Evolutionary conservation across 305 asterid species (phyloP).

Genomic region (Solanum hybrid): DNA sequence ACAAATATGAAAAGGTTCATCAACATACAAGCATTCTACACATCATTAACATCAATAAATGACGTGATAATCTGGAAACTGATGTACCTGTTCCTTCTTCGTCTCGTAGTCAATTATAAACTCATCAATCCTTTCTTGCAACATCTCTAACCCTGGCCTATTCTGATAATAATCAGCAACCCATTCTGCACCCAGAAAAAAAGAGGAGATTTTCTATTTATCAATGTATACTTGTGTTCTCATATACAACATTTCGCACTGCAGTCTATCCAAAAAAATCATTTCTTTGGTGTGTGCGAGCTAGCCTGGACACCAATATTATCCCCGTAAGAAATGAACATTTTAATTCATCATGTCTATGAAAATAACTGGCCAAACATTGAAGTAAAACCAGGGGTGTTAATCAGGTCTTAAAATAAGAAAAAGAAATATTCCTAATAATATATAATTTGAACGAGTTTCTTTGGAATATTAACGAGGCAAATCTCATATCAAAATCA

Average conservation of each 20-base stretch:
- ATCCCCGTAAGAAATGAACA: background rate
- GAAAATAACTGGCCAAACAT: background rate
- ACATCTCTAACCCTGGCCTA: constrained; percentile 64
- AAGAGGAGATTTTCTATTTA: background rate
- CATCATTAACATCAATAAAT: background rate
- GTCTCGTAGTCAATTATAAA: constrained; percentile 71
- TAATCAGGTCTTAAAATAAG: background rate
- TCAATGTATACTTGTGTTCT: background rate
- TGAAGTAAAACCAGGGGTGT: background rate
- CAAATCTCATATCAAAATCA: background rate
- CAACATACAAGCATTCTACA: background rate
- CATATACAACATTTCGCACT: background rate
- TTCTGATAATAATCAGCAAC: constrained; percentile 51
- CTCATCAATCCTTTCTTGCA: constrained; percentile 81
- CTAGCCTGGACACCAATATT: background rate
- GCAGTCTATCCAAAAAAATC: background rate
- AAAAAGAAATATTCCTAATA: background rate
- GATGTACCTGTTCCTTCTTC: constrained; percentile 56
- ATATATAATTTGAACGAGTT: background rate
- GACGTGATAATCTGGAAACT: background rate
- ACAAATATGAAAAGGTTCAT: background rate
- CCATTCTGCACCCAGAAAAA: constrained; percentile 54
- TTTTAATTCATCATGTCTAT: background rate
- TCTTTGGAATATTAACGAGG: background rate
- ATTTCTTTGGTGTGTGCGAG: background rate